Percentiles rank a stretch among this genome's conserved stretches.
Evolutionary conservation across 106 monocot genomes (phyloP).

Genomic region (Apostasia shenzhenica): DNA sequence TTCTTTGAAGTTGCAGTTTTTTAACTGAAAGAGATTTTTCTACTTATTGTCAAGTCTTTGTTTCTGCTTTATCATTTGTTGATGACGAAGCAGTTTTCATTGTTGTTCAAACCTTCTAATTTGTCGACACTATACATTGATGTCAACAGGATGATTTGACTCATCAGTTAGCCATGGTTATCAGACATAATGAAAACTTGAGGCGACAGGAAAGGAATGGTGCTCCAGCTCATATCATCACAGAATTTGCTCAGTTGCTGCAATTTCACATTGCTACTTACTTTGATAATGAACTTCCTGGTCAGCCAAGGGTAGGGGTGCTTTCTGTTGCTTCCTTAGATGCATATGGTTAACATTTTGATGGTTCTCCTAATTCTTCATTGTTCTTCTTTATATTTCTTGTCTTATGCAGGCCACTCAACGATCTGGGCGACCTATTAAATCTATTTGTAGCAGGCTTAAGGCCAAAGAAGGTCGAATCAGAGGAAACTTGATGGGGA

Average conservation of each 20-base stretch:
- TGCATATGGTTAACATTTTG: no score
- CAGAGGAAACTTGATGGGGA: slow-evolving; percentile 97
- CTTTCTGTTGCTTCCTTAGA: neutral
- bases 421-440: slow-evolving; percentile 88
- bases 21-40: no score
- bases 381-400: neutral
- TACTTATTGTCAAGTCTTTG: no score
- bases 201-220: slow-evolving; percentile 92
- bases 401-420: slow-evolving; percentile 69
- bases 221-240: slow-evolving; percentile 97
- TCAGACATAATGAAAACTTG: slow-evolving; percentile 93
- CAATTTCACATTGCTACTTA: slow-evolving; percentile 99
- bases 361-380: neutral
- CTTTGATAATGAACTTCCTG: slow-evolving; percentile 98
- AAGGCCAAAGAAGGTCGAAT: slow-evolving; percentile 99
- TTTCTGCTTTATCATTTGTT: no score
- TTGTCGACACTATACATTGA: neutral
- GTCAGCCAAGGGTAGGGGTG: slow-evolving; percentile 82
- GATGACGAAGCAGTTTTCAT: no score
- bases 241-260: slow-evolving; percentile 93
- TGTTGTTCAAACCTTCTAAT: no score
- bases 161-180: slow-evolving; percentile 97
- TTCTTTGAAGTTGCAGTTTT: no score
- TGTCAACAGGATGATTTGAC: slow-evolving; percentile 90
- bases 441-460: slow-evolving; percentile 92